Evolutionary conservation across 495 filamentous ascomycete genomes (phyloP).

Genomic region (Staphylotrichum longicolle): DNA sequence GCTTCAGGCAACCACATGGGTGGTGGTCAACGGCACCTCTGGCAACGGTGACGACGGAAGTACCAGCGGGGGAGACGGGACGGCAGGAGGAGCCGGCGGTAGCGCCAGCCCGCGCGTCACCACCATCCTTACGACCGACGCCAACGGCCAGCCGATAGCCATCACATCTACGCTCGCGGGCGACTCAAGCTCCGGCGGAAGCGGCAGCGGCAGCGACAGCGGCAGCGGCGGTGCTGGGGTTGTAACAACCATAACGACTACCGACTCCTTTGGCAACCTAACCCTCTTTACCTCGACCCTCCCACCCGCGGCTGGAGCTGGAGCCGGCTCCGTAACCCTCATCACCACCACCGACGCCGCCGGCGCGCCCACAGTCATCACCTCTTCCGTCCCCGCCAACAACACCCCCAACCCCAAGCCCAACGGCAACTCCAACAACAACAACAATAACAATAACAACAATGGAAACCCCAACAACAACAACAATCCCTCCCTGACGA

Average conservation of each 20-base stretch:
- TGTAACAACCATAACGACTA: conserved; percentile 11
- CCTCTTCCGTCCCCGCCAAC: background rate
- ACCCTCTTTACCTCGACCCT: conserved; percentile 10
- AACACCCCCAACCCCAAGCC: background rate
- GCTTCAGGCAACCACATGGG: conserved; percentile 14
- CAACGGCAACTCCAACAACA: background rate
- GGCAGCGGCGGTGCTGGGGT: background rate
- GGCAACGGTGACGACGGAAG: conserved; percentile 1
- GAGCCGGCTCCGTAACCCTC: background rate
- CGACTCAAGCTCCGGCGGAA: too few species aligned
- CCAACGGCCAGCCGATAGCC: background rate
- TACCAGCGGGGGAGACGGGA: conserved; percentile 6
- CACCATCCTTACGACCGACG: conserved; percentile 16
- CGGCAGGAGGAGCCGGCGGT: conserved; percentile 2
- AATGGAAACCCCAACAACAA: background rate
- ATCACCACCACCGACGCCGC: conserved; percentile 5
- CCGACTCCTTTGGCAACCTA: conserved; percentile 11
- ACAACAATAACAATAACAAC: too few species aligned
- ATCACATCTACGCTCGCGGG: background rate
- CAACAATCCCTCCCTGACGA: background rate
- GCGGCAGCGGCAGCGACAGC: too few species aligned
- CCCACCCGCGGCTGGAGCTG: background rate
- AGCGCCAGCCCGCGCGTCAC: conserved; percentile 9
- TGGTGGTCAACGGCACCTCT: conserved; percentile 15
- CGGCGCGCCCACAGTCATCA: background rate